Conservation (phyloP, 441 rosid genomes). For the Flueggea neowawraea region DNA sequence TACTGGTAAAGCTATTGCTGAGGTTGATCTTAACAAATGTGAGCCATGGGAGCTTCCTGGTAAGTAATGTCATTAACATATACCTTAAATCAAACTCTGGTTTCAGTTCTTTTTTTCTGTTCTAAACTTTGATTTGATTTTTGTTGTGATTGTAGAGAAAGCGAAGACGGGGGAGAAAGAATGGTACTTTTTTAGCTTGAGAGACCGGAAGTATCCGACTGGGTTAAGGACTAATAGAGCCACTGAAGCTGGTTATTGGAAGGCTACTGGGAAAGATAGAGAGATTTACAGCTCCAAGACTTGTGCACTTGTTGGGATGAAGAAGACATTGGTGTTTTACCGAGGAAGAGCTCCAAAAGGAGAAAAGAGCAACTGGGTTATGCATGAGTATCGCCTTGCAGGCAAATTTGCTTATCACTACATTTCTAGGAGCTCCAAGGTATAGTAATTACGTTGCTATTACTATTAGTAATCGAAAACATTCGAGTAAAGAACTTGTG, state of each 20-base stretch:
- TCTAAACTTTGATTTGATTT: background rate
- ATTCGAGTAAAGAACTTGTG: too few relatives aligned
- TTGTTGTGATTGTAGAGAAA: slow-evolving; percentile 39
- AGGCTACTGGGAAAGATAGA: slow-evolving; percentile 90
- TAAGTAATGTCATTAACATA: slow-evolving; percentile 13
- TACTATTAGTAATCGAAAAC: too few relatives aligned
- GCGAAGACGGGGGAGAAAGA: slow-evolving; percentile 94
- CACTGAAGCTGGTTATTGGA: slow-evolving; percentile 95
- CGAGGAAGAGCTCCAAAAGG: slow-evolving; percentile 93
- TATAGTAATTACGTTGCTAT: slow-evolving; percentile 3
- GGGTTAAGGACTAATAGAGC: slow-evolving; percentile 91
- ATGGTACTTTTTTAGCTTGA: slow-evolving; percentile 84
- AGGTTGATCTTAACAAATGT: slow-evolving; percentile 89
- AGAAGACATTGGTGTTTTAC: slow-evolving; percentile 87
- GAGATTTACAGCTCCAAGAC: slow-evolving; percentile 89
- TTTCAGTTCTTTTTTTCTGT: background rate
- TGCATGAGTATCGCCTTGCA: slow-evolving; percentile 95
- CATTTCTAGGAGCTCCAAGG: slow-evolving; percentile 74
- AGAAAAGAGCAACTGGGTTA: slow-evolving; percentile 88
- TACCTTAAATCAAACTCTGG: background rate
- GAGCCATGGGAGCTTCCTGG: slow-evolving; percentile 99
- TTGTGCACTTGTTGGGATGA: slow-evolving; percentile 79
- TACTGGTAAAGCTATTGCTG: slow-evolving; percentile 75
- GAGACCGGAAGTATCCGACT: slow-evolving; percentile 90
- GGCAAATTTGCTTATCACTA: slow-evolving; percentile 84